These are phyloP conservation scores for Dichomitus squalens DNA, from an alignment of 1,284 basidiomycete genomes.

Conservation along the genomic window DNA sequence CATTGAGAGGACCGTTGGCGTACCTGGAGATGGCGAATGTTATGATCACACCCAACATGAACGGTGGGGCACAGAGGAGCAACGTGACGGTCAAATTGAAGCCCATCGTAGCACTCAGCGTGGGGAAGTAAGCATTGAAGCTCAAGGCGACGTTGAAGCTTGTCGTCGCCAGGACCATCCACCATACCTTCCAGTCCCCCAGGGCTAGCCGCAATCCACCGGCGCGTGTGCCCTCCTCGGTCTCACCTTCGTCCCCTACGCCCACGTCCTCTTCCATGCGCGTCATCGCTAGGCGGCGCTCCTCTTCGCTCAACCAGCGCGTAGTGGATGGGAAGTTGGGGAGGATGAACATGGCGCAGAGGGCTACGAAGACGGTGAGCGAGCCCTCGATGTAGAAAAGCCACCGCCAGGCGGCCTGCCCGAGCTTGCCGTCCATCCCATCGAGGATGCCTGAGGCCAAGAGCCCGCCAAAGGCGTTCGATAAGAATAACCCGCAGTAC, in stretches of 20 bases:
- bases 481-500: constrained; percentile 74
- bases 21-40: constrained; percentile 53
- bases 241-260: constrained; percentile 44
- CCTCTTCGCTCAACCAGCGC: constrained; percentile 60
- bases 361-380: constrained; percentile 64
- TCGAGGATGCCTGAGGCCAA: constrained; percentile 74
- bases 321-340: constrained; percentile 75
- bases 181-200: constrained; percentile 76
- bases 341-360: constrained; percentile 65
- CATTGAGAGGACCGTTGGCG: constrained; percentile 5
- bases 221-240: constrained; percentile 33
- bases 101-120: constrained; percentile 68
- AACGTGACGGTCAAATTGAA: constrained; percentile 64
- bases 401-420: constrained; percentile 76
- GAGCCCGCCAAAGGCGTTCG: constrained; percentile 82
- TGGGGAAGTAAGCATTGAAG: constrained; percentile 81
- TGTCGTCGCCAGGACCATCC: constrained; percentile 57
- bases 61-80: constrained; percentile 78
- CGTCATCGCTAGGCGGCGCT: constrained; percentile 64
- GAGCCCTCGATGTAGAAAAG: constrained; percentile 76
- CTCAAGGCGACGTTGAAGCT: constrained; percentile 58
- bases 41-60: constrained; percentile 65
- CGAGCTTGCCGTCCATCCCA: constrained; percentile 70
- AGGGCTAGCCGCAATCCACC: constrained; percentile 61
- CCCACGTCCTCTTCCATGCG: constrained; percentile 78